Evolutionary conservation across 352 stramenopile species (phyloP).

Genomic region (Pythium volutum): DNA sequence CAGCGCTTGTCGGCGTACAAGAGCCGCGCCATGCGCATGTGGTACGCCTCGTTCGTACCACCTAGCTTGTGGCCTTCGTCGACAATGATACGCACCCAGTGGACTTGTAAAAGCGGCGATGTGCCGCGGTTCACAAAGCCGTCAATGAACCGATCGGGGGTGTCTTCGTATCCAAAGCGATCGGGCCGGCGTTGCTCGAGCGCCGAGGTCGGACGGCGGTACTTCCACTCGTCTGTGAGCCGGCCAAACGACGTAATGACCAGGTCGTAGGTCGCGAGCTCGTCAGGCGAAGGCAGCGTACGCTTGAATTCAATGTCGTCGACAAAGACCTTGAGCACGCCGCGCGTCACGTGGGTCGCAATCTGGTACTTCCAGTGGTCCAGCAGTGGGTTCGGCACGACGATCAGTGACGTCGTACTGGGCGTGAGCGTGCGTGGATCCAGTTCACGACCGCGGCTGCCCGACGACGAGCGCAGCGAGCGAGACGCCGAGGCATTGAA

Average conservation of each 20-base stretch:
- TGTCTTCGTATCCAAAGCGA: conserved; percentile 65
- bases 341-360: conserved; percentile 40
- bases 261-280: conserved; percentile 61
- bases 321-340: conserved; percentile 22
- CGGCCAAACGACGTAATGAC: conserved; percentile 74
- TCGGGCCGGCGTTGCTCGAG: conserved; percentile 63
- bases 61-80: conserved; percentile 96
- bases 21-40: conserved; percentile 81
- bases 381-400: conserved; percentile 70
- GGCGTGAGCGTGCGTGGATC: conserved; percentile 37
- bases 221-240: conserved; percentile 63
- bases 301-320: conserved; percentile 30
- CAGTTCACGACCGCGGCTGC: conserved; percentile 42
- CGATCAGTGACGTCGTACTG: conserved; percentile 58
- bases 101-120: conserved; percentile 57
- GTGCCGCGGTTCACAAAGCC: conserved; percentile 47
- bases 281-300: conserved; percentile 34
- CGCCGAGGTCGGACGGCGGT: conserved; percentile 48
- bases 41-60: conserved; percentile 48
- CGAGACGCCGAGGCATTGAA: conserved; percentile 4
- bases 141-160: conserved; percentile 46
- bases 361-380: conserved; percentile 83
- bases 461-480: conserved; percentile 42
- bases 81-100: conserved; percentile 91
- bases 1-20: conserved; percentile 87